Evolutionary conservation across 2,329 filamentous ascomycete genomes (phyloP), one percentile per base, ranked within the genome.

Genomic region (Nemania diffusa): DNA sequence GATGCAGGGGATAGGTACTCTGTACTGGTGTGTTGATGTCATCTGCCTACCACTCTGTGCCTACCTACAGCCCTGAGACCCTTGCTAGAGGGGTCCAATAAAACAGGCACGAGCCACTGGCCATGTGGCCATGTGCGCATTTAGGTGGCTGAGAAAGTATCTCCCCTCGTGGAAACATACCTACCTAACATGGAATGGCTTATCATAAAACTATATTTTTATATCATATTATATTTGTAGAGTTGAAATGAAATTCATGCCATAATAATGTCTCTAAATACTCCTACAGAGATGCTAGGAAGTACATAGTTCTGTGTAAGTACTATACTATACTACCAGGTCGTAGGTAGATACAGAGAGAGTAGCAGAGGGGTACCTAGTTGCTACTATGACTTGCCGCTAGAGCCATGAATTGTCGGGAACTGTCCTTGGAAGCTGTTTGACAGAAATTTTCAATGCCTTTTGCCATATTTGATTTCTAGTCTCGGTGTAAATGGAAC

Each of bases 11-110:
- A 17, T 9, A 46, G 29, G 7, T 20, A 44, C 11, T 34, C 32
- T 34, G 32, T 34, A 40, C 37, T 40, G 57, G 59, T 5, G 15
- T 20, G 55, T 68, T 71, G 69, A 71, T 71, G 69, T 70, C 69
- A 70, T 69, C 52, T 61, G 62, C 52, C 55, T 40, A n/a, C 55
- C 57, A 42, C 46, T 48, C 22, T 24, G 15, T 37, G 26, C 20
- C 22, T 7, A 13, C 40, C 50, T 37, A 48, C n/a, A n/a, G n/a
- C n/a, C n/a, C n/a, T n/a, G 26, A 63, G 40, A 59, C 55, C 64
- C 62, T 32, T 61, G 60, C 5, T 15, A n/a, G 24, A 26, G n/a
- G 26, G 26, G 40, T 17, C 40, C 44, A 27, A 7, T 44, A 17
- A 17, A 51, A 57, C 24, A 40, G 24, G 62, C 65, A 68, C 52